Evolutionary conservation across 352 stramenopile species (phyloP).

Genomic region (Phytophthora palmivora): DNA sequence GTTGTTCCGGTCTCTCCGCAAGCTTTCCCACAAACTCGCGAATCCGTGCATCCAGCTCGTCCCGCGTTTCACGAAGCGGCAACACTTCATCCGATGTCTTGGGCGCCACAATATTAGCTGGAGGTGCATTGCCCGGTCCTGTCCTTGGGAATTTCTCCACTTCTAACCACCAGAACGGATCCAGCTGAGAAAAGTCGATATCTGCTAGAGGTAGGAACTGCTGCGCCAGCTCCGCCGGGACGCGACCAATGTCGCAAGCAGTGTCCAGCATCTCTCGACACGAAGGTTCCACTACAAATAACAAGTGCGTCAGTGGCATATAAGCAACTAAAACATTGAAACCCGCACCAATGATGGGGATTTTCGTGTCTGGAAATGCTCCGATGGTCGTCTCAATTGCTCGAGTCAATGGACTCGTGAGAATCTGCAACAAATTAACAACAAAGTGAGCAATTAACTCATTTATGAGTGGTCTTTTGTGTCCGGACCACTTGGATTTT

Average conservation of each 20-base stretch:
- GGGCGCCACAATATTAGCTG: conserved; percentile 32
- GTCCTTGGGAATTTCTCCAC: conserved; percentile 37
- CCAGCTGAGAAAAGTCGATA: conserved; percentile 57
- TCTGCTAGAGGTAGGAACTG: conserved; percentile 37
- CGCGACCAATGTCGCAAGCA: conserved; percentile 80
- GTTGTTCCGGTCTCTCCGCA: conserved; percentile 57
- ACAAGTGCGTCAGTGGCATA: neutral
- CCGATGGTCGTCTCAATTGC: conserved; percentile 82
- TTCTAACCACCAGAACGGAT: conserved; percentile 73
- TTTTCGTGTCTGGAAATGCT: conserved; percentile 57
- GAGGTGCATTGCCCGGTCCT: conserved; percentile 29
- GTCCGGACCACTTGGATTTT: conserved; percentile 71
- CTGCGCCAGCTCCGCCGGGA: conserved; percentile 51
- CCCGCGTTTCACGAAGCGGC: conserved; percentile 58
- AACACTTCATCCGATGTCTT: conserved; percentile 58
- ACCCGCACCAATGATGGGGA: conserved; percentile 64
- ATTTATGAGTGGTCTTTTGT: neutral
- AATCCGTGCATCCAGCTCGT: conserved; percentile 75
- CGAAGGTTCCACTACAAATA: conserved; percentile 61
- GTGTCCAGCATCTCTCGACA: conserved; percentile 90
- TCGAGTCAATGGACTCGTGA: conserved; percentile 84
- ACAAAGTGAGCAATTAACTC: neutral
- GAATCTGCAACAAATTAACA: conserved; percentile 49
- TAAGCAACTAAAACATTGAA: neutral
- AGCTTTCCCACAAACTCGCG: conserved; percentile 62